Base-by-base conservation (phyloP, 2,329 filamentous ascomycete species). In the Trichoderma koningii region DNA sequence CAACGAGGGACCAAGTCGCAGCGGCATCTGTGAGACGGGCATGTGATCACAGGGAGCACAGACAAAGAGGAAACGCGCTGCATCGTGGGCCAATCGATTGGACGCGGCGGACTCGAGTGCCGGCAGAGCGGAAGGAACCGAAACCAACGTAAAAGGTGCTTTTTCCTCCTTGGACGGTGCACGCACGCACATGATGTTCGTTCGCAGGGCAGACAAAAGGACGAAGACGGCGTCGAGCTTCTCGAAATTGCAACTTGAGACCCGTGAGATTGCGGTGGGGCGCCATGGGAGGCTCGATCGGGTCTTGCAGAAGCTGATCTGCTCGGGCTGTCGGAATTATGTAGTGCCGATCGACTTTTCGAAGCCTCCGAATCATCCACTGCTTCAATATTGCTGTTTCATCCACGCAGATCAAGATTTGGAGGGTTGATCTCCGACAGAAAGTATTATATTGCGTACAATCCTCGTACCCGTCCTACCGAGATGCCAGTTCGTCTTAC, bases 181-280 rank as follows among this genome's bases (percentile, higher is more conserved):
- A 41, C 23, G 44, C 44, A 26, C 28, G 34, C 34, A 38, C 3
- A 5, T 12, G 34, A 38, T 38, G 34, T 14, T 38, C 34, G 34
- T 14, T 38, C 34, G 34, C 34, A n/a, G 38, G 55, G 28, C 28
- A 26, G 21, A 23, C 21, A 12, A 21, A 57, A 42, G 55, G 34
- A 61, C 57, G 47, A 42, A 41, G 47, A 52, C 47, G 47, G 47
- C 23, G 5, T 44, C 42, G 45, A 41, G 44, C 30, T 30, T 15
- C 30, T 38, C 10, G 34, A 38, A 14, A 38, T 38, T 38, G 10
- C 34, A 38, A 38, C 34, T 30, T 38, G 34, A 38, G 34, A 38
- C 34, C 26, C 38, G 59, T 34, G 59, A 63, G 59, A 63, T 63
- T 63, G 59, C 59, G 50, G 59, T 63, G 59, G 59, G 50, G 59